phyloP scores from a whole-genome alignment of 208 protist genomes.

The Leishmania turanica region DNA sequence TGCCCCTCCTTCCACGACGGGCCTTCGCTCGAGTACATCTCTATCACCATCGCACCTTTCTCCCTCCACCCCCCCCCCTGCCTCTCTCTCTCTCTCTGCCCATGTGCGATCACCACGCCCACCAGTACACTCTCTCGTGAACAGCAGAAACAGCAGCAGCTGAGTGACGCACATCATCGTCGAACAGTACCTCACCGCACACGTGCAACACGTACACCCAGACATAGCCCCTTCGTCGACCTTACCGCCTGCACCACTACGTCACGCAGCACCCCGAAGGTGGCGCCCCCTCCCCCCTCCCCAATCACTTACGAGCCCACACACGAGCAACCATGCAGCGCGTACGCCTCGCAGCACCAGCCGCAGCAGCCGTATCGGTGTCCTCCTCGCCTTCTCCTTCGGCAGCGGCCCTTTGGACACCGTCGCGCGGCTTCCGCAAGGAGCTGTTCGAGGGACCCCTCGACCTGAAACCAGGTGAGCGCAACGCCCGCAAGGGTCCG shows the following conservation, averaged over 20 bases:
- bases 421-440: constrained; percentile 63
- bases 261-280: not conserved
- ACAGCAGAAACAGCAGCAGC: not conserved
- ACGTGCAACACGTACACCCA: not conserved
- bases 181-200: not conserved
- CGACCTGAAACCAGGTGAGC: constrained; percentile 77
- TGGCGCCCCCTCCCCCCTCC: not conserved
- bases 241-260: not conserved
- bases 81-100: not conserved
- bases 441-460: constrained; percentile 87
- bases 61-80: not conserved
- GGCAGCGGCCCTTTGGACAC: constrained; percentile 13
- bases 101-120: not conserved
- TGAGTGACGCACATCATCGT: not conserved
- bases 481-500: constrained; percentile 71
- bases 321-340: constrained; percentile 1
- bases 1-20: not conserved
- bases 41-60: not conserved
- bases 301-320: not conserved
- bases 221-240: not conserved
- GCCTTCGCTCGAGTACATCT: not conserved
- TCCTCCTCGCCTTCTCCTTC: not conserved
- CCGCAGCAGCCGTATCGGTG: not conserved
- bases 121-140: not conserved
- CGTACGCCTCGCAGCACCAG: not conserved